These are phyloP conservation scores for Xanthoconium stramineum DNA, from an alignment of 768 basidiomycete genomes.

Conservation along the genomic window DNA sequence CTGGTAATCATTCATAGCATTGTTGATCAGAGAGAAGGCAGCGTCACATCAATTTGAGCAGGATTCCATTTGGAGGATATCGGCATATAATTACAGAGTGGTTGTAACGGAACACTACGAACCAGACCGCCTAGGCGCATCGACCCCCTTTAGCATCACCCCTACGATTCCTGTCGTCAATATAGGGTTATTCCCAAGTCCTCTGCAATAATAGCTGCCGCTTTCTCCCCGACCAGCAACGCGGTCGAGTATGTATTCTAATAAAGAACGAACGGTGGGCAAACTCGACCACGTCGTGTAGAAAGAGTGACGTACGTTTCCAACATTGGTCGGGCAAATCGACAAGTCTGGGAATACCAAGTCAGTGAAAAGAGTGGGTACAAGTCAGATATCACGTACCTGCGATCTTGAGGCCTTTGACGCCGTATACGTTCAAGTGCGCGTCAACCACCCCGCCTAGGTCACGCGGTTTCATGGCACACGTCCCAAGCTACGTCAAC, in stretches of 20 bases:
- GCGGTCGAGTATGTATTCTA: slow-evolving; percentile 45
- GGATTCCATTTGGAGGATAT: too few species aligned
- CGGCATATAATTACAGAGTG: too few species aligned
- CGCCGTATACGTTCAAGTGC: slow-evolving; percentile 60
- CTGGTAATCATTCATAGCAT: too few species aligned
- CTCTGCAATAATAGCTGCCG: slow-evolving; percentile 55
- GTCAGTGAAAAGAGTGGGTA: neutral
- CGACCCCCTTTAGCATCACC: too few species aligned
- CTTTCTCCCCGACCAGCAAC: slow-evolving; percentile 56
- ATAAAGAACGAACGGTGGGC: neutral
- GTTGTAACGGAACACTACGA: neutral
- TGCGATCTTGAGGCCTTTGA: slow-evolving; percentile 56
- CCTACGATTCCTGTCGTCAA: neutral
- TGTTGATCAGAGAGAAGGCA: too few species aligned
- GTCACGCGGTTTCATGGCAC: slow-evolving; percentile 63
- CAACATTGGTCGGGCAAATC: slow-evolving; percentile 28
- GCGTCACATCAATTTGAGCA: too few species aligned
- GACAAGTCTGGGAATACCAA: slow-evolving; percentile 32
- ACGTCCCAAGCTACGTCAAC: slow-evolving; percentile 53
- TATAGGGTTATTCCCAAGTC: slow-evolving; percentile 31
- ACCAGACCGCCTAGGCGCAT: neutral
- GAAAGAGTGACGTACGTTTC: slow-evolving; percentile 14
- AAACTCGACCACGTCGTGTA: too few species aligned
- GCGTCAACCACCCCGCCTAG: slow-evolving; percentile 62
- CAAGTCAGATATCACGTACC: slow-evolving; percentile 32